Percentiles rank a stretch among this genome's conserved stretches.
Conservation (phyloP, 2,329 filamentous ascomycete species). For the Xenoacremonium recifei region DNA sequence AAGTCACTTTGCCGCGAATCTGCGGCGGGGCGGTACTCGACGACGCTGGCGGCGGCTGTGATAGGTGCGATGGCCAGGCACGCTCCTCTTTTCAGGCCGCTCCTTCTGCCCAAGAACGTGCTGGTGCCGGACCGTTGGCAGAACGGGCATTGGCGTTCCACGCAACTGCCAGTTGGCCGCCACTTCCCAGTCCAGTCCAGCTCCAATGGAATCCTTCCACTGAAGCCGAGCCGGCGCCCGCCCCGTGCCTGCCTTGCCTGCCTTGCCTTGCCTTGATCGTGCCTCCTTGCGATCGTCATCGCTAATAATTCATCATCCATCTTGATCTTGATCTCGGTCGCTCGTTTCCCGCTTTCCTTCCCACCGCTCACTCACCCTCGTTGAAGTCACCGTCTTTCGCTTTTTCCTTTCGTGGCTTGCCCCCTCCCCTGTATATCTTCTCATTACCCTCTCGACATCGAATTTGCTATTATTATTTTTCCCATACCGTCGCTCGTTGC, state of each 20-base stretch:
- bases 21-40: neutral
- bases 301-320: slow-evolving; percentile 23
- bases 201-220: no score
- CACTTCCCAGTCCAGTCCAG: neutral
- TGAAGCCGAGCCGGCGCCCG: no score
- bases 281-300: slow-evolving; percentile 11
- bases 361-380: neutral
- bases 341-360: slow-evolving; percentile 7
- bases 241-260: neutral
- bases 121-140: neutral
- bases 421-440: neutral
- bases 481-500: neutral
- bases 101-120: neutral
- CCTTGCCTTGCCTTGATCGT: slow-evolving; percentile 7
- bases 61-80: neutral
- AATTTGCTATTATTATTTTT: slow-evolving; percentile 1
- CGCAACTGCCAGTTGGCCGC: no score
- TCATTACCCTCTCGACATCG: neutral
- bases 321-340: slow-evolving; percentile 2
- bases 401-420: neutral
- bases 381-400: slow-evolving; percentile 7
- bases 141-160: neutral
- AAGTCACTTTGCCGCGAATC: neutral
- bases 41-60: neutral
- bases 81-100: slow-evolving; percentile 3